Base-by-base conservation (phyloP, 371 early-diverging fungal genomes). In the Thermomucor indicae-seudaticae region DNA sequence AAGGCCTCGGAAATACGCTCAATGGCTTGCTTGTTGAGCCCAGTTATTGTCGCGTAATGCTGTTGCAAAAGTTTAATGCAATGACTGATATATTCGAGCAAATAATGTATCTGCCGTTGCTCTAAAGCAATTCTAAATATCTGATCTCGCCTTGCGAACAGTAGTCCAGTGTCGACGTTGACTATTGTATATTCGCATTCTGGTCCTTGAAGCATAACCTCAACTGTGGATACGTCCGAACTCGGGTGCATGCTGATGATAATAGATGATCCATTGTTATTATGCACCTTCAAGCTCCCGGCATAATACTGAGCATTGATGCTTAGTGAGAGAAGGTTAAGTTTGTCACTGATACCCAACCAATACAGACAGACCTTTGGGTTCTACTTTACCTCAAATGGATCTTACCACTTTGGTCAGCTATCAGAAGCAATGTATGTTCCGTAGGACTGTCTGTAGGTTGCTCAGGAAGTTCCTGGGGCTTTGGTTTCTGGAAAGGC, bases 301-400 rank as follows among this genome's bases (percentile, higher is more conserved):
- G n/a, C n/a, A n/a, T n/a, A n/a, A n/a, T n/a, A n/a, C n/a, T n/a
- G n/a, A n/a, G n/a, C n/a, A n/a, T n/a, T n/a, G n/a, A n/a, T n/a
- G n/a, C n/a, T n/a, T n/a, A n/a, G n/a, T n/a, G n/a, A n/a, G n/a
- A n/a, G n/a, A n/a, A n/a, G n/a, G n/a, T n/a, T n/a, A n/a, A n/a
- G n/a, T n/a, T n/a, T n/a, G n/a, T n/a, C n/a, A n/a, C n/a, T n/a
- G n/a, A n/a, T n/a, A n/a, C n/a, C n/a, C n/a, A n/a, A n/a, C n/a
- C n/a, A n/a, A n/a, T n/a, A n/a, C n/a, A n/a, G n/a, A n/a, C n/a
- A n/a, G n/a, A n/a, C n/a, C n/a, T n/a, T n/a, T n/a, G n/a, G n/a
- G n/a, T n/a, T n/a, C n/a, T n/a, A n/a, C n/a, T n/a, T 16, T 49
- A 49, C 49, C 49, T 31, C 0, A 49, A 17, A 39, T 49, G 41